Base-by-base conservation (phyloP, 306 rosid species). In the Vigna angularis region DNA sequence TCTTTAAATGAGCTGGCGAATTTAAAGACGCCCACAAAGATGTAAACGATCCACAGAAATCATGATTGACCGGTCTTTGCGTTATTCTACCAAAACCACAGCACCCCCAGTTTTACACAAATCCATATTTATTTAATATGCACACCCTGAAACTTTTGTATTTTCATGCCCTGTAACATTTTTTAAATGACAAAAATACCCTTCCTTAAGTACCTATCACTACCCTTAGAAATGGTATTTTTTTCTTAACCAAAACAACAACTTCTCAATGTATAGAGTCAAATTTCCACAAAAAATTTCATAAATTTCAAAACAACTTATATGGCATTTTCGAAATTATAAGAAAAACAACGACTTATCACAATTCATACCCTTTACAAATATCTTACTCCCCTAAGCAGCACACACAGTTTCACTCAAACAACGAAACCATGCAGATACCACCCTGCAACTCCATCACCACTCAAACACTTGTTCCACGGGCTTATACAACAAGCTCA, bases 41-140 rank as follows among this genome's bases (percentile, higher is more conserved):
- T 0, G 64, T 4, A 58, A 58, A 58, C 12, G 64, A 58, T 58
- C 64, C 64, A 58, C 38, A 58, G 64, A 26, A 57, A 24, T 11
- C 13, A 20, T 6, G 3, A 13, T 4, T 56, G 6, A 22, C 32
- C 5, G 1, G 6, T 57, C 4, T 22, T 3, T 10, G 8, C 4
- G 6, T 15, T 26, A 3, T 48, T 30, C 15, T 7, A 6, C 62
- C 58, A 85, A 87, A 80, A 88, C 91, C 84, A 83, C 85, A 65
- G 87, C 85, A 72, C 86, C 88, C 89, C 68, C 59, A 36, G 85
- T 59, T 74, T 88, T 83, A 26, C 17, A 47, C 63, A 47, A 52
- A 50, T 73, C 11, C 74, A 2, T 11, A 34, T 32, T 24, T n/a
- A 7, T 6, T 52, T 28, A 45, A 15, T 5, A 50, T 22, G 34